Conservation (phyloP, 306 rosid genomes). For the Casuarina equisetifolia region DNA sequence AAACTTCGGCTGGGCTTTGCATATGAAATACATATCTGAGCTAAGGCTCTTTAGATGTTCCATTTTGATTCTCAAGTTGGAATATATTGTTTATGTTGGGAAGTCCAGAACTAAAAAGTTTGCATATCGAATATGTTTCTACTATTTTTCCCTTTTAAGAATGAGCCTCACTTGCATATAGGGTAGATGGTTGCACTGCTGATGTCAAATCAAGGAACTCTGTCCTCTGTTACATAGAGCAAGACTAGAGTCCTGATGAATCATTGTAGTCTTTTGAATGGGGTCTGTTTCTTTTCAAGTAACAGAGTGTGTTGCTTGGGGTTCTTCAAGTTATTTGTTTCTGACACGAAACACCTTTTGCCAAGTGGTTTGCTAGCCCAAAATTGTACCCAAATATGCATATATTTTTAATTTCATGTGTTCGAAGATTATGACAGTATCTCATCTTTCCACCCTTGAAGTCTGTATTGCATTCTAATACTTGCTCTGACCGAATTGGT, state of each 20-base stretch:
- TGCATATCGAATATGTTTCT: too few relatives aligned
- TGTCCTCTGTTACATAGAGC: background rate
- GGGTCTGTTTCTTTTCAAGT: background rate
- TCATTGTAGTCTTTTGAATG: background rate
- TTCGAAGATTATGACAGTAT: background rate
- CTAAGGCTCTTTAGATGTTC: too few relatives aligned
- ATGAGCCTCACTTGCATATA: background rate
- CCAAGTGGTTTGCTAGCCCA: background rate
- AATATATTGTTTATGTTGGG: background rate
- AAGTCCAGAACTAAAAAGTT: too few relatives aligned
- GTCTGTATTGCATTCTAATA: background rate
- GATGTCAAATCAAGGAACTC: background rate
- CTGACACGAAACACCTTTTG: background rate
- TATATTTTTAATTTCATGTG: background rate
- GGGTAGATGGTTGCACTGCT: background rate
- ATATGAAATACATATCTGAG: too few relatives aligned
- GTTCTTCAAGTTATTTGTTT: background rate
- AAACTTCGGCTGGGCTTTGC: background rate
- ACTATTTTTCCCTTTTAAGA: background rate
- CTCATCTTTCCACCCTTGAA: background rate
- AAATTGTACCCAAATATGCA: background rate
- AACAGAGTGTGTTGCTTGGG: background rate
- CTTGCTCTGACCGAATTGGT: background rate
- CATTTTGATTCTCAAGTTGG: background rate
- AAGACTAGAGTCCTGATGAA: background rate